These are phyloP conservation scores for Dendrobium catenatum DNA, from an alignment of 106 monocot species.

Conservation along the genomic window DNA sequence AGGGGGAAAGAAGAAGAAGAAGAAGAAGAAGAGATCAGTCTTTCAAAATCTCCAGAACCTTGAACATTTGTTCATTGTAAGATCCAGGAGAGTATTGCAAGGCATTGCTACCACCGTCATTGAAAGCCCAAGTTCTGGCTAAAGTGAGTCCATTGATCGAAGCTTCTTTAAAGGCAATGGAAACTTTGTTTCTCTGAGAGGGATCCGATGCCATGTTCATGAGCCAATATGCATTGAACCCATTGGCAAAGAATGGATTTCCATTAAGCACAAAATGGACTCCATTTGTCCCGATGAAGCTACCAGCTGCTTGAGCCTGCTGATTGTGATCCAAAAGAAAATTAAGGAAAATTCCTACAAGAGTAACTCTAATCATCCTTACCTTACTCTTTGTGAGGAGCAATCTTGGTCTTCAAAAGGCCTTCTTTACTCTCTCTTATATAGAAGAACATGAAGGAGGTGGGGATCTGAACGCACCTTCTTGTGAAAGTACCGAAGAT, in stretches of 20 bases:
- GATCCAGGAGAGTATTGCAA: slow-evolving; percentile 68
- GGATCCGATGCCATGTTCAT: slow-evolving; percentile 58
- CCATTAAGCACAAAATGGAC: slow-evolving; percentile 44
- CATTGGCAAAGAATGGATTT: slow-evolving; percentile 59
- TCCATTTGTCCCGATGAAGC: slow-evolving; percentile 43
- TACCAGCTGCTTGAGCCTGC: slow-evolving; percentile 12
- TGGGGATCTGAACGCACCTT: too few species aligned
- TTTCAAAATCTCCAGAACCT: slow-evolving; percentile 18
- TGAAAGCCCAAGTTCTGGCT: slow-evolving; percentile 80
- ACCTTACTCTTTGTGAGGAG: background rate
- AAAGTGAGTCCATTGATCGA: slow-evolving; percentile 51
- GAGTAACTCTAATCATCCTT: too few species aligned
- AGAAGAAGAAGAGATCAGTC: background rate
- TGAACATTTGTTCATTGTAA: slow-evolving; percentile 75
- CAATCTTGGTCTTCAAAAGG: background rate
- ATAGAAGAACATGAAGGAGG: too few species aligned
- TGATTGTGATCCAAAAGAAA: background rate
- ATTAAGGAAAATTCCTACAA: background rate
- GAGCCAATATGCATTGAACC: slow-evolving; percentile 91
- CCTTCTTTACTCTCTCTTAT: background rate
- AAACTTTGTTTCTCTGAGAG: slow-evolving; percentile 50
- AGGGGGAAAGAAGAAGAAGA: background rate
- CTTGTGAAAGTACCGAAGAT: too few species aligned
- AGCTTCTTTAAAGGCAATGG: slow-evolving; percentile 34
- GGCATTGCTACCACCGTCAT: slow-evolving; percentile 45